Percentiles rank a stretch among this genome's conserved stretches.
These are phyloP conservation scores for Jaltomata sinuosa DNA, from an alignment of 257 asterid genomes.

Conservation along the genomic window DNA sequence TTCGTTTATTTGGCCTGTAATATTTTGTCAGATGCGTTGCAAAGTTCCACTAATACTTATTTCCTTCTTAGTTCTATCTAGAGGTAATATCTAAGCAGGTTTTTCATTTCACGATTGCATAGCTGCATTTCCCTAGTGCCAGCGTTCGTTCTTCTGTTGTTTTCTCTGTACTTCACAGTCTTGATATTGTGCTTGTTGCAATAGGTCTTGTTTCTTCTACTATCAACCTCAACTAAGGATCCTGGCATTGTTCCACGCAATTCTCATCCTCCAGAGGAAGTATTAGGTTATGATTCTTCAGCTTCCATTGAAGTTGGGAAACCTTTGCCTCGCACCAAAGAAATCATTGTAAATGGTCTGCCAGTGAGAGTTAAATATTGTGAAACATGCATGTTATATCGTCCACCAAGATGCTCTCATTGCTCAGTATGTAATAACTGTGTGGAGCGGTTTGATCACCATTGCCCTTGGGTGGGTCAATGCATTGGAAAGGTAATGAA, in stretches of 20 bases:
- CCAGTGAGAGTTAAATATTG: slow-evolving; percentile 64
- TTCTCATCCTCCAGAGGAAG: slow-evolving; percentile 41
- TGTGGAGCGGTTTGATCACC: slow-evolving; percentile 80
- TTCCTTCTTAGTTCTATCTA: not conserved
- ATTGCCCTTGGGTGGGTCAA: slow-evolving; percentile 91
- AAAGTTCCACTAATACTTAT: not conserved
- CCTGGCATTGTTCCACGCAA: slow-evolving; percentile 81
- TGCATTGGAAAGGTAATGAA: slow-evolving; percentile 65
- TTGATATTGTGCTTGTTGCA: not conserved
- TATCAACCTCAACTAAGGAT: slow-evolving; percentile 65
- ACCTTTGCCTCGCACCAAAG: slow-evolving; percentile 38
- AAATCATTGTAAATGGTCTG: slow-evolving; percentile 49
- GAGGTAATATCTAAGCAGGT: not conserved
- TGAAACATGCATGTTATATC: slow-evolving; percentile 73
- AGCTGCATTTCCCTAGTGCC: not conserved
- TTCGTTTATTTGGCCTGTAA: not conserved
- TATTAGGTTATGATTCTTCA: slow-evolving; percentile 17
- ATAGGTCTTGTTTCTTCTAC: slow-evolving; percentile 30
- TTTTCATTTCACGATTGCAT: too few relatives aligned
- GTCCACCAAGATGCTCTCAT: slow-evolving; percentile 93
- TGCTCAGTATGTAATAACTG: slow-evolving; percentile 78
- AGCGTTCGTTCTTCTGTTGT: not conserved
- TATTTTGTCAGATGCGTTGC: not conserved
- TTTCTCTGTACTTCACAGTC: not conserved
- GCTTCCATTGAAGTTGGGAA: slow-evolving; percentile 24